These are phyloP conservation scores for Adansonia gregorii DNA, from an alignment of 441 rosid species.

Conservation along the genomic window DNA sequence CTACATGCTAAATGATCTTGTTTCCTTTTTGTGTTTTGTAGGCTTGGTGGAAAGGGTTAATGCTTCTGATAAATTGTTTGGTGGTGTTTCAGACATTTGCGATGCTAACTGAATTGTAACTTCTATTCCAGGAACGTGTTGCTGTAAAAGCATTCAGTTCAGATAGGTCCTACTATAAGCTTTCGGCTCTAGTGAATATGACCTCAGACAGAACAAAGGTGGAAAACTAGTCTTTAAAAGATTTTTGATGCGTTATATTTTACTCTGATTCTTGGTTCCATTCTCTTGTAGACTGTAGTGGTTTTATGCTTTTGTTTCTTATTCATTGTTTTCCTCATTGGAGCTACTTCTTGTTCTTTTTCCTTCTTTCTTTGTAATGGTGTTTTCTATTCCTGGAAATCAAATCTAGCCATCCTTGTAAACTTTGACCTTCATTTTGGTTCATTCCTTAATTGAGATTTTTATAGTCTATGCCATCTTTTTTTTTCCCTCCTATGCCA, in stretches of 20 bases:
- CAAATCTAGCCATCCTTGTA: background rate
- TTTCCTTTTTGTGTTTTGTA: slow-evolving; percentile 24
- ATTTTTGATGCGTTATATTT: slow-evolving; percentile 13
- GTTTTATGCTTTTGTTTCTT: slow-evolving; percentile 22
- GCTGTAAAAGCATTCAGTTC: slow-evolving; percentile 83
- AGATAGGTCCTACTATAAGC: slow-evolving; percentile 85
- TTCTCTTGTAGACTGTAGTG: slow-evolving; percentile 16
- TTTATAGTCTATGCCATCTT: background rate
- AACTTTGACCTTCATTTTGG: slow-evolving; percentile 15
- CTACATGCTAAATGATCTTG: slow-evolving; percentile 1
- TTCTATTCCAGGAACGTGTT: slow-evolving; percentile 79
- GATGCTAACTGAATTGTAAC: slow-evolving; percentile 29
- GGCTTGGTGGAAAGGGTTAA: slow-evolving; percentile 15
- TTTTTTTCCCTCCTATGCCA: background rate
- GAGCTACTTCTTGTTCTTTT: slow-evolving; percentile 1
- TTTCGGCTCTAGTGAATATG: slow-evolving; percentile 84
- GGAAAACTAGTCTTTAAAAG: slow-evolving; percentile 16
- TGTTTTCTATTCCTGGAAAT: background rate
- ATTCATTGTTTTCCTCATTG: slow-evolving; percentile 6
- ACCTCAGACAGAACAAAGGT: slow-evolving; percentile 99
- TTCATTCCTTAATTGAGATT: slow-evolving; percentile 6
- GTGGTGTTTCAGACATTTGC: slow-evolving; percentile 20
- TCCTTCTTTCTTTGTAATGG: background rate
- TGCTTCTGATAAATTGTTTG: slow-evolving; percentile 22
- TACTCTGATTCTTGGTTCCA: slow-evolving; percentile 4